A percentile compares a stretch with the other conserved stretches of the same genome.
phyloP scores from a whole-genome alignment of 192 early-diverging fungal species.

The Umbelopsis isabellina region DNA sequence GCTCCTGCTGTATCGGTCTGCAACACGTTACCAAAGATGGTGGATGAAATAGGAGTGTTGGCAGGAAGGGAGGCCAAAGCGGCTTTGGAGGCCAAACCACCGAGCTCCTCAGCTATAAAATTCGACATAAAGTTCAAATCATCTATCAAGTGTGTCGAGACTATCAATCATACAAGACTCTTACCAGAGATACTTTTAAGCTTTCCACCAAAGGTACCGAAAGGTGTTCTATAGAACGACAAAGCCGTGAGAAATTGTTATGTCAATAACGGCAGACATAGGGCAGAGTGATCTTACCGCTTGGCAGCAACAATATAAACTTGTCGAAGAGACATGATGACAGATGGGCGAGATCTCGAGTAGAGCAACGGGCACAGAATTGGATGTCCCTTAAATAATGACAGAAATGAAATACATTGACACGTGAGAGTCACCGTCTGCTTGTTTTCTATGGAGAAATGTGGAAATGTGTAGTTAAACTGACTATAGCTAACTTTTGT shows the following conservation, averaged over 20 bases:
- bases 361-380: not conserved
- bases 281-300: conserved; percentile 31
- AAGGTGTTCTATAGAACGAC: conserved; percentile 58
- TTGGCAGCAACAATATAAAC: conserved; percentile 81
- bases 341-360: not conserved
- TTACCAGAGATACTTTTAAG: conserved; percentile 81
- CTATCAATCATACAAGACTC: conserved; percentile 28
- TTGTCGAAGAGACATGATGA: conserved; percentile 53
- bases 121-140: not conserved
- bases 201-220: conserved; percentile 95
- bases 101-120: conserved; percentile 69
- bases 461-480: too few species aligned
- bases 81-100: conserved; percentile 91
- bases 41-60: conserved; percentile 76
- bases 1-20: conserved; percentile 84
- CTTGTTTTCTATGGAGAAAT: too few species aligned
- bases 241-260: conserved; percentile 8
- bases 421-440: too few species aligned
- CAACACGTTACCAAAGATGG: conserved; percentile 94
- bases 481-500: too few species aligned
- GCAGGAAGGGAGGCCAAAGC: conserved; percentile 78
- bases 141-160: not conserved
- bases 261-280: not conserved
- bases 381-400: not conserved
- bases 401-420: too few species aligned